Percentiles rank a stretch among this genome's conserved stretches.
Conservation (phyloP, 176 grass and related monocot species). For the Poa pratensis region DNA sequence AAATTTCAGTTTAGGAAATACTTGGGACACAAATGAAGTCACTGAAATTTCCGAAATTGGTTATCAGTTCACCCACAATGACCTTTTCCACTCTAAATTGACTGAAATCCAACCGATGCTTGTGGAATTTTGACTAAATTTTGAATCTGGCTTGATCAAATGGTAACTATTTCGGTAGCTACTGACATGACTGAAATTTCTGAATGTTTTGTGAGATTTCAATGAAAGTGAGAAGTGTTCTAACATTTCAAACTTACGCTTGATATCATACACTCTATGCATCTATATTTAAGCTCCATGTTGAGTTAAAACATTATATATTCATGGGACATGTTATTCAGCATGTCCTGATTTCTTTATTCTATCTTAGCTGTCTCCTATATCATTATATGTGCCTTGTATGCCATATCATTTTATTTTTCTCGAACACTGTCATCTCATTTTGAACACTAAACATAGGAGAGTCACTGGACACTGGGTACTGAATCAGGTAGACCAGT, state of each 20-base stretch:
- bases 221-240: background rate
- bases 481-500: background rate
- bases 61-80: background rate
- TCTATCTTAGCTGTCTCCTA: background rate
- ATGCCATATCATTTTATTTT: background rate
- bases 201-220: background rate
- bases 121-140: background rate
- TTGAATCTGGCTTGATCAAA: background rate
- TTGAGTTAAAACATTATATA: background rate
- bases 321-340: background rate
- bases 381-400: background rate
- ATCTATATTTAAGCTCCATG: background rate
- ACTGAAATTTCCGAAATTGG: too few species aligned
- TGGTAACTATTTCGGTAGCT: background rate
- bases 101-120: background rate
- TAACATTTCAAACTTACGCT: background rate
- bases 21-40: too few species aligned
- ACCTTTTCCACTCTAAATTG: background rate
- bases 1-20: too few species aligned
- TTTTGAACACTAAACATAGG: background rate
- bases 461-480: background rate
- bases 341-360: background rate
- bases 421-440: too few species aligned
- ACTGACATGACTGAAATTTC: background rate
- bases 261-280: background rate